These are phyloP conservation scores for Pascua guehoae DNA, from an alignment of 1,284 basidiomycete genomes.

Conservation along the genomic window DNA sequence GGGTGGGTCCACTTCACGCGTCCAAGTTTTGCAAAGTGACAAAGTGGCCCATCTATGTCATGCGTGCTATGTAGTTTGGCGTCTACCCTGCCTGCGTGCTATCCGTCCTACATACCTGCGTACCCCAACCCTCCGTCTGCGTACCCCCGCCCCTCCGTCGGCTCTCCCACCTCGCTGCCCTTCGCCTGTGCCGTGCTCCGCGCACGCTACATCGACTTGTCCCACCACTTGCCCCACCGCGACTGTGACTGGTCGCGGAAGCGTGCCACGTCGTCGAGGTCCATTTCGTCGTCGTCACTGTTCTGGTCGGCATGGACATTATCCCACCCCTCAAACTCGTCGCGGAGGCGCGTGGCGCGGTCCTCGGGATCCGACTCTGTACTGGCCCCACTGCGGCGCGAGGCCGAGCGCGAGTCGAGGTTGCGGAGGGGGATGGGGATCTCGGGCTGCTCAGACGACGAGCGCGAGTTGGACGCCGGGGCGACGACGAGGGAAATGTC, in stretches of 20 bases:
- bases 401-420: background rate
- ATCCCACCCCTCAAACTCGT: conserved; percentile 46
- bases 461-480: background rate
- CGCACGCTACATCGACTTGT: conserved; percentile 6
- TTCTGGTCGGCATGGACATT: conserved; percentile 2
- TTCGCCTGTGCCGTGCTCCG: too few species aligned
- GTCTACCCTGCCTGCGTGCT: too few species aligned
- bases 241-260: conserved; percentile 3
- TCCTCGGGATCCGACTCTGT: conserved; percentile 24
- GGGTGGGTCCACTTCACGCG: too few species aligned
- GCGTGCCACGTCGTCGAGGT: conserved; percentile 13
- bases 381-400: background rate
- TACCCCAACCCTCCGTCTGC: too few species aligned
- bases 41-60: too few species aligned
- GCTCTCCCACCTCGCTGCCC: too few species aligned
- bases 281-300: conserved; percentile 11
- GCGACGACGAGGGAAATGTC: background rate
- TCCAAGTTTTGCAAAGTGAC: too few species aligned
- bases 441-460: too few species aligned
- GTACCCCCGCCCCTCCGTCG: too few species aligned
- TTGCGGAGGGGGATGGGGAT: too few species aligned
- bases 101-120: too few species aligned
- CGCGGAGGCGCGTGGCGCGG: conserved; percentile 24
- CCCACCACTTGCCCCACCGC: conserved; percentile 15
- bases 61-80: too few species aligned